These are phyloP conservation scores for Lepidium aucheri DNA, from an alignment of 345 rosid genomes.

Conservation along the genomic window DNA sequence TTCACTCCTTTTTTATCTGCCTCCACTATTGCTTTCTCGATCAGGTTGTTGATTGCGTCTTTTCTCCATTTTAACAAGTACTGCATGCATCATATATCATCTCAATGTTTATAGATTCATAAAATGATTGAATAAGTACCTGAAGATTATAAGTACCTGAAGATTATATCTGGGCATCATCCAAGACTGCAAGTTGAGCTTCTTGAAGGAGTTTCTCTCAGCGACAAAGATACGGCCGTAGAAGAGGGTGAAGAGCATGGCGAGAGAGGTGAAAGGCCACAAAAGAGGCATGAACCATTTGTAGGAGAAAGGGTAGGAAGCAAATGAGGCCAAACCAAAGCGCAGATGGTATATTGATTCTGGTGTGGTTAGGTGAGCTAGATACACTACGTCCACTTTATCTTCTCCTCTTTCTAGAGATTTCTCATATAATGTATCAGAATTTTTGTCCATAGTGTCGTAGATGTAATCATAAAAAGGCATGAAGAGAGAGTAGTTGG, in stretches of 20 bases:
- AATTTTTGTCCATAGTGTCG: constrained; percentile 33
- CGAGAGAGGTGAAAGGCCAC: constrained; percentile 55
- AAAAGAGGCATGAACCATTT: constrained; percentile 41
- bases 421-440: constrained; percentile 30
- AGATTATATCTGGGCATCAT: constrained; percentile 51
- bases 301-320: constrained; percentile 42
- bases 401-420: constrained; percentile 43
- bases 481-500: constrained; percentile 60
- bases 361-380: constrained; percentile 52
- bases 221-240: constrained; percentile 40
- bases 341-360: constrained; percentile 59
- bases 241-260: constrained; percentile 38
- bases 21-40: constrained; percentile 37
- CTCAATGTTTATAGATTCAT: neutral
- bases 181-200: constrained; percentile 60
- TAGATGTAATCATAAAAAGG: constrained; percentile 52
- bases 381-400: constrained; percentile 48
- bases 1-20: constrained; percentile 33
- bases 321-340: constrained; percentile 49
- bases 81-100: constrained; percentile 11
- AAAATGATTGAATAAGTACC: neutral
- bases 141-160: constrained; percentile 38
- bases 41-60: constrained; percentile 30
- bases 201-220: constrained; percentile 43
- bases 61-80: constrained; percentile 31